Evolutionary conservation across 768 basidiomycete genomes (phyloP).

Genomic region (Suillus plorans): DNA sequence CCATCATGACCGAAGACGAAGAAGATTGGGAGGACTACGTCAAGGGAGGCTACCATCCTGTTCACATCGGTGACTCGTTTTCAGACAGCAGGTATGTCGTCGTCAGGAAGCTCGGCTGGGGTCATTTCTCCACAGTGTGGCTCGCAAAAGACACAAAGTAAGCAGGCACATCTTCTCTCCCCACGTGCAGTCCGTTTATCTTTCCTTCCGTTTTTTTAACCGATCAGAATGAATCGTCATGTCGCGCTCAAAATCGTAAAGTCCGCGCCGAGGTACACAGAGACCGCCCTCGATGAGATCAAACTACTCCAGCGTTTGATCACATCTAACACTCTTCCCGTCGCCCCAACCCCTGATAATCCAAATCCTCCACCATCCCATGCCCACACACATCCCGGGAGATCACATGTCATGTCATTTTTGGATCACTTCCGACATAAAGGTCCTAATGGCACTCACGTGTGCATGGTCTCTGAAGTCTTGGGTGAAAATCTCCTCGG

Average conservation of each 20-base stretch:
- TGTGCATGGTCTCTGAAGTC: constrained; percentile 99
- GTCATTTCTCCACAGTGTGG: constrained; percentile 95
- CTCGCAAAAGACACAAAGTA: constrained; percentile 81
- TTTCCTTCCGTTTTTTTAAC: constrained; percentile 13
- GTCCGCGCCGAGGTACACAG: constrained; percentile 94
- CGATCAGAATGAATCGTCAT: constrained; percentile 82
- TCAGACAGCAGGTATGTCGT: constrained; percentile 85
- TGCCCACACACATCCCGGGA: constrained; percentile 77
- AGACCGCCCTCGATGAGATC: constrained; percentile 98
- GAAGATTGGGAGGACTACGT: constrained; percentile 92
- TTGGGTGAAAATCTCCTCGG: constrained; percentile 95
- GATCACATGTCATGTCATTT: constrained; percentile 94
- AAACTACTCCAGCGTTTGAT: constrained; percentile 95
- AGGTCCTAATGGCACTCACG: constrained; percentile 94
- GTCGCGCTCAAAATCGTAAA: constrained; percentile 99
- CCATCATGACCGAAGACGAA: constrained; percentile 87
- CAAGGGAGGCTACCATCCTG: constrained; percentile 86
- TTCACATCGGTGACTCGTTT: constrained; percentile 91
- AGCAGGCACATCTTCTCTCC: constrained; percentile 26
- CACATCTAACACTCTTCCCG: constrained; percentile 67
- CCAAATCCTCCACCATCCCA: constrained; percentile 52
- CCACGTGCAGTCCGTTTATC: constrained; percentile 9
- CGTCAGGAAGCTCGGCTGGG: constrained; percentile 94
- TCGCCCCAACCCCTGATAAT: constrained; percentile 45
- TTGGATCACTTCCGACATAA: constrained; percentile 97